These are phyloP conservation scores for Penicillium coprophilum DNA, from an alignment of 495 filamentous ascomycete genomes.

Conservation along the genomic window DNA sequence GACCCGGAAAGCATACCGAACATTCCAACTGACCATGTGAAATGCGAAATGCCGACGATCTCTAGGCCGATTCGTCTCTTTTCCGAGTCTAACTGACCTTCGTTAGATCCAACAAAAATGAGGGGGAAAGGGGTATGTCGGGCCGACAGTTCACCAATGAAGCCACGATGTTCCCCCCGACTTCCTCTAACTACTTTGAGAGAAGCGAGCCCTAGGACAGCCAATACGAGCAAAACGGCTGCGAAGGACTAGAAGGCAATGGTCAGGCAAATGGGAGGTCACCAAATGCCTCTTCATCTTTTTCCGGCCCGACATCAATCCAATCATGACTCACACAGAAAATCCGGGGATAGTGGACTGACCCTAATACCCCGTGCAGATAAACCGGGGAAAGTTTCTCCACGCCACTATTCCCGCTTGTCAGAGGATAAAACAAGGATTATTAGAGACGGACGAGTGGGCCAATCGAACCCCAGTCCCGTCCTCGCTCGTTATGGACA, in stretches of 20 bases:
- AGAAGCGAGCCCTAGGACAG: background rate
- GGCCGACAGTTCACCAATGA: conserved; percentile 9
- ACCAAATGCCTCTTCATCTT: background rate
- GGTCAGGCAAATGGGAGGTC: background rate
- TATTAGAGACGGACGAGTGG: background rate
- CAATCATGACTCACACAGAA: background rate
- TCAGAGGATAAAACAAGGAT: background rate
- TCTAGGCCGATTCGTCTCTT: conserved; percentile 3
- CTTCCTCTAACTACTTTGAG: background rate
- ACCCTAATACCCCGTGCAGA: background rate
- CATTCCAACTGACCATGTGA: background rate
- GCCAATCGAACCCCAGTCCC: conserved; percentile 4
- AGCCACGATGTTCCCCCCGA: background rate
- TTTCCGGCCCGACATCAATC: conserved; percentile 2
- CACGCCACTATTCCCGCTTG: conserved; percentile 3
- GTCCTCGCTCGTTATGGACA: conserved; percentile 1
- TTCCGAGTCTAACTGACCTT: background rate
- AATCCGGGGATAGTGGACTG: conserved; percentile 8
- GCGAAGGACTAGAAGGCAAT: too few species aligned
- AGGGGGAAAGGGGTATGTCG: conserved; percentile 1
- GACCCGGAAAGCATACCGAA: background rate
- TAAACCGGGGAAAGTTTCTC: conserved; percentile 5
- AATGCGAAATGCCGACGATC: background rate
- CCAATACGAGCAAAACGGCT: background rate
- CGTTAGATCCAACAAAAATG: background rate